These are phyloP conservation scores for Epichloe scottii DNA, from an alignment of 2,329 filamentous ascomycete species.

Conservation along the genomic window DNA sequence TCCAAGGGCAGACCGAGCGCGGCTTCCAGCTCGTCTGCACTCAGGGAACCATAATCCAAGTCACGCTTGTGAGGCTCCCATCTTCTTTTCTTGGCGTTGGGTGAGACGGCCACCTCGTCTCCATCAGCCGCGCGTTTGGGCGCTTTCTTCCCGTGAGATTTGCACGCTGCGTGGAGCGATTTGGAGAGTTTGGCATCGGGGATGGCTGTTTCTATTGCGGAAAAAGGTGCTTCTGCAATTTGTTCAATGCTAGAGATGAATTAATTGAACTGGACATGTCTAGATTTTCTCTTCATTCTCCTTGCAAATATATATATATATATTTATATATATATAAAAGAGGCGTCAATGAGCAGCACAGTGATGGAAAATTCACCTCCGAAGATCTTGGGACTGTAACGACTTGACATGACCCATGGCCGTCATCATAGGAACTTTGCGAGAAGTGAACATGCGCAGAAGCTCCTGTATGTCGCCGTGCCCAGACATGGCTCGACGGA, in stretches of 20 bases:
- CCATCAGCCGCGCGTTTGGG: conserved; percentile 17
- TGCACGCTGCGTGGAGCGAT: conserved; percentile 40
- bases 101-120: conserved; percentile 6
- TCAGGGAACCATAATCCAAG: conserved; percentile 27
- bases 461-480: conserved; percentile 50
- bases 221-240: conserved; percentile 36
- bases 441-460: conserved; percentile 44
- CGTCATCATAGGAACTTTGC: conserved; percentile 45
- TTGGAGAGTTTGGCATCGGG: conserved; percentile 37
- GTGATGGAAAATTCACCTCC: conserved; percentile 32
- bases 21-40: conserved; percentile 47
- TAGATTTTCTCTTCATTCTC: not conserved
- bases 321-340: no score
- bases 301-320: no score
- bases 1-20: conserved; percentile 47
- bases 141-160: conserved; percentile 33
- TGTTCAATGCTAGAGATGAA: conserved; percentile 33
- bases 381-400: conserved; percentile 40
- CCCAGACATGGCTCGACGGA: conserved; percentile 32
- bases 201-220: conserved; percentile 32
- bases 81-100: conserved; percentile 19
- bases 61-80: conserved; percentile 22
- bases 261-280: not conserved
- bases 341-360: not conserved
- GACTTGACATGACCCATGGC: conserved; percentile 47